Evolutionary conservation across 2,329 filamentous ascomycete species (phyloP), one percentile per base, ranked within the genome.

Genomic region (Knufia fluminis): DNA sequence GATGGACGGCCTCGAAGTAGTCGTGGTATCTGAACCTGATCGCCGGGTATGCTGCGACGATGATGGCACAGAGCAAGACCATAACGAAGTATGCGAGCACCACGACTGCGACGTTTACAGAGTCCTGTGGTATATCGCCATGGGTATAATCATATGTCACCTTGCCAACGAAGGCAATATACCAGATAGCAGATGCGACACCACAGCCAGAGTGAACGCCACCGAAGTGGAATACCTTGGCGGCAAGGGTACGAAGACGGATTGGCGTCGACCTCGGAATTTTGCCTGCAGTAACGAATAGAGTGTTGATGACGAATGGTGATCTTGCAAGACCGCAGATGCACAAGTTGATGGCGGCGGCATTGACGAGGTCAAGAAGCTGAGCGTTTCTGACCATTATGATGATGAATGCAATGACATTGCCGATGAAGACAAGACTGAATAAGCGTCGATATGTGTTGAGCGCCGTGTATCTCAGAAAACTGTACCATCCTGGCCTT

Each of bases 401-500:
- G 9, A 57, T 19, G 36, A 59, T 10, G 12, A 63, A 46, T 12
- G 60, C 57, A 17, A 62, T 56, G 10, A 65, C 46, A 55, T 81
- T 81, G 54, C 66, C 60, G 32, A 78, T 55, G 52, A 75, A 71
- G 24, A 77, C 66, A 8, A 78, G 45, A 36, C 73, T 72, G 62
- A 81, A 80, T 7, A 81, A 71, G 3, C 73, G 71, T 19, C 78
- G 71, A 57, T 81, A 81, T 22, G 74, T 67, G 47, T 74, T 75
- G 57, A 78, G 42, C 19, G 24, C 24, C 2, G 42, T 45, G 24
- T 33, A 45, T 14, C 42, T 32, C 28, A 45, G 24, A 4, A 20
- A 32, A 19, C 42, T 45, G n/a, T 32, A 45, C 42, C 7, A 16
- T 20, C 26, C 26, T 31, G 24, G 17, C 8, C 42, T 31, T 33